Percentiles rank a stretch among this genome's conserved stretches.
These are phyloP conservation scores for Nitzschia sp. DNA, from an alignment of 108 stramenopile species.

Conservation along the genomic window DNA sequence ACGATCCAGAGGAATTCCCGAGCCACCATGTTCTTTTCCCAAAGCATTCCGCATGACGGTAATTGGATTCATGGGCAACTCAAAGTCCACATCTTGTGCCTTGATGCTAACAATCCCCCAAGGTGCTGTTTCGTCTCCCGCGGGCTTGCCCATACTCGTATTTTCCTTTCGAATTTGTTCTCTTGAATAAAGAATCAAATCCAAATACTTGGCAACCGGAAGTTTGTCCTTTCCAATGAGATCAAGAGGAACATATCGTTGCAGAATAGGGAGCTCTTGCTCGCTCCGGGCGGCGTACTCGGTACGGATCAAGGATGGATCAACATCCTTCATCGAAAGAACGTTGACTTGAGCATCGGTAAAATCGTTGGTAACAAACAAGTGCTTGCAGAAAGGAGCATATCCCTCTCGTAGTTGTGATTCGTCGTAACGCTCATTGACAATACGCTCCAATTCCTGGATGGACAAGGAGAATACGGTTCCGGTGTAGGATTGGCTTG, in stretches of 20 bases:
- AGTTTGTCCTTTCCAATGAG: constrained; percentile 44
- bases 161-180: constrained; percentile 89
- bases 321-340: constrained; percentile 75
- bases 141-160: constrained; percentile 73
- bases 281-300: constrained; percentile 89
- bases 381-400: constrained; percentile 98
- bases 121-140: constrained; percentile 58
- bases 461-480: constrained; percentile 67
- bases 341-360: constrained; percentile 72
- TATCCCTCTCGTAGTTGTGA: constrained; percentile 81
- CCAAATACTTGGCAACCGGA: constrained; percentile 84
- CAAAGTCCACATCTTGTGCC: constrained; percentile 86
- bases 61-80: constrained; percentile 89
- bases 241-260: constrained; percentile 73
- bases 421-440: constrained; percentile 63
- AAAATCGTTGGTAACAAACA: constrained; percentile 91
- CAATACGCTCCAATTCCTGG: constrained; percentile 72
- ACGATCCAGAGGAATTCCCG: constrained; percentile 74
- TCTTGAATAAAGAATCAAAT: constrained; percentile 92
- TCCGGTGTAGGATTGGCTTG: constrained; percentile 54
- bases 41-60: constrained; percentile 98
- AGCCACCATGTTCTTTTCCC: constrained; percentile 91
- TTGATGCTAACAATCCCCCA: constrained; percentile 99
- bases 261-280: constrained; percentile 88
- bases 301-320: constrained; percentile 75